Conservation (phyloP, 116 monocot genomes). For the Phalaenopsis hybrid region DNA sequence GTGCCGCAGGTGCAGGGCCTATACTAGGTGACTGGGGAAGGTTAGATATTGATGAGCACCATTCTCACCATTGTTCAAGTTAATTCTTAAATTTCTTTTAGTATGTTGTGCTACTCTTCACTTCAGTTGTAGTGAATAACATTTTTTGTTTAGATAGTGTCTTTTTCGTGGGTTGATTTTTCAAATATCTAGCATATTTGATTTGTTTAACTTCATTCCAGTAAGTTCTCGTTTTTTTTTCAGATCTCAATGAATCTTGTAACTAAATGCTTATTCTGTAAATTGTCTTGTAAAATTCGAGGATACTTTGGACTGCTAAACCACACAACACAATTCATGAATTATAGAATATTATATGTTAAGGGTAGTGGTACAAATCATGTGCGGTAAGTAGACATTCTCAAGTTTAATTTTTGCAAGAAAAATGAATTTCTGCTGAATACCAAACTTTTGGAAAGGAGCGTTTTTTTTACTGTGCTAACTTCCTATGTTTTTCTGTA, state of each 20-base stretch:
- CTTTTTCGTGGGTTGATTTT: not conserved
- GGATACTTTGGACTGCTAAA: not conserved
- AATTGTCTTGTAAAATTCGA: not conserved
- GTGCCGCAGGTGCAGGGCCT: slow-evolving; percentile 95
- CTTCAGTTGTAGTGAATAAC: not conserved
- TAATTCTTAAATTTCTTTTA: not conserved
- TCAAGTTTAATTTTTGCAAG: no score
- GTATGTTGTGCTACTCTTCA: not conserved
- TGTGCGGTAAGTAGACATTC: no score
- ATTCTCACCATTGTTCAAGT: not conserved
- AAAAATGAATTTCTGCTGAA: no score
- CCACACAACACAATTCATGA: not conserved
- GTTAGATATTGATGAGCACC: slow-evolving; percentile 27
- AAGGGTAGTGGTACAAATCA: no score
- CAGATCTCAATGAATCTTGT: not conserved
- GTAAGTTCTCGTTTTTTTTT: not conserved
- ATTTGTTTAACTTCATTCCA: not conserved
- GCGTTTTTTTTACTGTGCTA: no score
- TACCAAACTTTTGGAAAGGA: no score
- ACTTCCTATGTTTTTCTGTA: no score
- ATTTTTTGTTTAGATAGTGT: not conserved
- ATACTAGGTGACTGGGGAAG: slow-evolving; percentile 98
- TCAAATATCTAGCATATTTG: not conserved
- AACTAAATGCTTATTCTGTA: not conserved
- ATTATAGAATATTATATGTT: no score